A percentile compares a stretch with the other conserved stretches of the same genome.
These are phyloP conservation scores for Pseudotulostoma volvatum DNA, from an alignment of 495 filamentous ascomycete genomes.

Conservation along the genomic window DNA sequence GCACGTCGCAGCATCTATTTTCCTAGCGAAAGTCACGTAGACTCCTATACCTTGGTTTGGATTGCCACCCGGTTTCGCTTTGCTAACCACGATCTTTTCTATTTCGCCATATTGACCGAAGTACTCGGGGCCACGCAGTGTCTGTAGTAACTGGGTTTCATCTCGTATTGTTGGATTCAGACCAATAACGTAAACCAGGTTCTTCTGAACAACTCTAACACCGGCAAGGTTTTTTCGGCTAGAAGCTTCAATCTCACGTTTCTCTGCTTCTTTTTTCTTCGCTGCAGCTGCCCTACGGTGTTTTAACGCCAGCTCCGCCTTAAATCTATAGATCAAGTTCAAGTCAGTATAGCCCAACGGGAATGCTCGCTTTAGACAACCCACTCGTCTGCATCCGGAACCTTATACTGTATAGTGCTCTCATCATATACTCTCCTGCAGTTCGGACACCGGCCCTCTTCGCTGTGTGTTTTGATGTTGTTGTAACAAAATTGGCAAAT, in stretches of 20 bases:
- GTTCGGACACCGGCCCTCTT: constrained; percentile 91
- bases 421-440: constrained; percentile 92
- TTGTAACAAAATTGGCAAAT: constrained; percentile 99
- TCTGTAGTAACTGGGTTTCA: constrained; percentile 68
- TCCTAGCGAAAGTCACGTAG: constrained; percentile 87
- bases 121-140: constrained; percentile 72
- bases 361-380: constrained; percentile 18
- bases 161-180: constrained; percentile 80
- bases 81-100: constrained; percentile 96
- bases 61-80: constrained; percentile 60
- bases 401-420: constrained; percentile 89
- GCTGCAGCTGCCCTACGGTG: constrained; percentile 82
- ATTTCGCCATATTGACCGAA: constrained; percentile 99
- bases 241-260: constrained; percentile 84
- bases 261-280: constrained; percentile 87
- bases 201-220: constrained; percentile 92
- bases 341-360: background rate
- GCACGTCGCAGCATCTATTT: constrained; percentile 73
- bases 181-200: constrained; percentile 94
- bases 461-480: constrained; percentile 80
- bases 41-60: constrained; percentile 75
- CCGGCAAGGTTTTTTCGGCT: constrained; percentile 91
- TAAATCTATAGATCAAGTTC: constrained; percentile 35
- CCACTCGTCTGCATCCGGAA: constrained; percentile 85
- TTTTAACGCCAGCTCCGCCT: constrained; percentile 76